Percentiles rank a stretch among this genome's conserved stretches.
phyloP scores from a whole-genome alignment of 345 rosid species.

The Hibiscus mutabilis region DNA sequence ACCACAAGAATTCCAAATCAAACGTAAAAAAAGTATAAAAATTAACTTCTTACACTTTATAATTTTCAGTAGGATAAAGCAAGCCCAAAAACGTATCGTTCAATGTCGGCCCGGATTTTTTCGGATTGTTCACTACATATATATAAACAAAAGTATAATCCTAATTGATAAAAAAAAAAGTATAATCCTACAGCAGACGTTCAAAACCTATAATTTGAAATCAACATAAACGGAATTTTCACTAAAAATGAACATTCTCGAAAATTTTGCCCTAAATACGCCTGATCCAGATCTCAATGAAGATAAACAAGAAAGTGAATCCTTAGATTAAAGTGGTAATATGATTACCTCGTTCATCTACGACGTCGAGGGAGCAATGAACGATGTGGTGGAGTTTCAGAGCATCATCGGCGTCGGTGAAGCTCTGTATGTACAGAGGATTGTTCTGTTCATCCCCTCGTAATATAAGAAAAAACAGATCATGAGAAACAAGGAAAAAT shows the following conservation, averaged over 20 bases:
- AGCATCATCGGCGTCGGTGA: constrained; percentile 89
- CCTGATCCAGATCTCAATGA: constrained; percentile 7
- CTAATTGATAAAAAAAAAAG: neutral
- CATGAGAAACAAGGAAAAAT: neutral
- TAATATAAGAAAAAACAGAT: neutral
- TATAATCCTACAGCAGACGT: constrained; percentile 7
- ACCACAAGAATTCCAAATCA: neutral
- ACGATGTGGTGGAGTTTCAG: constrained; percentile 95
- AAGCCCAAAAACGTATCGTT: constrained; percentile 91
- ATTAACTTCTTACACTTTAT: constrained; percentile 69
- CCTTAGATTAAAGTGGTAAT: no score
- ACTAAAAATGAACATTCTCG: no score
- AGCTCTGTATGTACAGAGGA: constrained; percentile 93
- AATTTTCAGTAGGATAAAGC: constrained; percentile 85
- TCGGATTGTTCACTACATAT: constrained; percentile 77
- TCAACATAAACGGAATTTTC: neutral
- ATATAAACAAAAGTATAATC: neutral
- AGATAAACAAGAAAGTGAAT: no score
- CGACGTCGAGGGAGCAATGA: constrained; percentile 92
- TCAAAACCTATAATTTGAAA: neutral
- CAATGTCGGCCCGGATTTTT: constrained; percentile 64
- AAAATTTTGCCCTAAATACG: neutral
- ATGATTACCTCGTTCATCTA: constrained; percentile 76
- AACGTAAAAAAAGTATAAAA: neutral
- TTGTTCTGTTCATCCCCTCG: constrained; percentile 51